Base-by-base conservation (phyloP, 352 stramenopile genomes). In the Globisporangium sylvaticum region DNA sequence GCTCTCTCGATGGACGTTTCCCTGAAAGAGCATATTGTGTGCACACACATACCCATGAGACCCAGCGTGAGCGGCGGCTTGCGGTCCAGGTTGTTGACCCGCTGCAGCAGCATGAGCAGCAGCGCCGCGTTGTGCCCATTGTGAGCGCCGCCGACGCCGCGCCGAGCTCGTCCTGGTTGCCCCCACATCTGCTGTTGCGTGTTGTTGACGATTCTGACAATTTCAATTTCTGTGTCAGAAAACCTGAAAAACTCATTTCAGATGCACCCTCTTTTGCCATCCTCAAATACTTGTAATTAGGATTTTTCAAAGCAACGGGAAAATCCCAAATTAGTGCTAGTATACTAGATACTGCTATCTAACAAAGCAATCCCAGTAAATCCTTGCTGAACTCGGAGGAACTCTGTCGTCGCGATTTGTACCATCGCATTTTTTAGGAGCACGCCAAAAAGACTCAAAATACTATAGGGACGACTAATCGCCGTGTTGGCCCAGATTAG, bases 41-140 rank as follows among this genome's bases (percentile, higher is more conserved):
- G 59, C 31, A 5, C 20, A 2, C 50, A 65, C 68, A 54, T 12
- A 87, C 79, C 79, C 39, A 87, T 75, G 15, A 87, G 66, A 9
- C 18, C 68, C 8, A 87, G 62, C 37, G 79, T 87, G 48, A 84
- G 73, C 3, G 79, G 77, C n/a, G 78, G 78, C 71, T 94, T 94
- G 46, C 74, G 66, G 25, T 92, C 82, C 63, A 94, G 62, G 46
- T 76, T 55, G 32, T 87, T 70, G 34, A 94, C 68, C 3, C 84
- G 72, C 18, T 77, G 70, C 67, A 85, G 58, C 50, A 81, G 42
- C 62, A 81, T 60, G 24, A 88, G 52, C 48, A 74, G 58, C 44
- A 76, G 68, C 34, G 78, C 75, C n/a, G 76, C 62, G 25, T 69
- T 70, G 27, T 61, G 65, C 4, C 48, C 58, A 34, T 70, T 56